Evolutionary conservation across 148 eudicot genomes (phyloP), one percentile per base, ranked within the genome.

Genomic region (Rhododendron kiyosumense): DNA sequence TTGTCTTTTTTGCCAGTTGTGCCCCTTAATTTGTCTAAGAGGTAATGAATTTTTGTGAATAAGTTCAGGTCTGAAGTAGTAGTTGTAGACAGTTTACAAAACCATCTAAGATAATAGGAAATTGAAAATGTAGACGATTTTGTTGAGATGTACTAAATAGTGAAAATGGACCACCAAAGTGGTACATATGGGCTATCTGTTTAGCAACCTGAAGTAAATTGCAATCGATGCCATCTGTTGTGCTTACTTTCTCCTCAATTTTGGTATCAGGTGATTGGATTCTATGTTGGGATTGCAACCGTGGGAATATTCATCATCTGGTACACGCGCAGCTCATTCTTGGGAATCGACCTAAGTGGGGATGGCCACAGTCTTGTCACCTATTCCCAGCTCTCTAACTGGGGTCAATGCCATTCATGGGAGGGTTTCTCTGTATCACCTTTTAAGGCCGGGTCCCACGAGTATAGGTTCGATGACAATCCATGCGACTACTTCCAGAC

Each of bases 1-100:
- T 32, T 22, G 73, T 18, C 93, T 94, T 96, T 96, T 86, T 91
- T 94, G 85, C 94, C 99, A 20, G 97, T 98, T 52, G 14, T 67
- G 74, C 15, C 74, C 12, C 74, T 67, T 67, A 67, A 67, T 67
- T 67, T 67, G 74, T 11, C 4, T 1, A 65, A 9, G 30, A 26
- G 30, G 10, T 10, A n/a, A 10, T 10, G 4, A n/a, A 0, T 3
- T 11, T 67, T 26, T 26, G 15, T 26, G 32, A 11, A 67, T 67
- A 11, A 28, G 74, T 67, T 67, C 32, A 67, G 32, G 10, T 67
- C 74, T 67, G 32, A 67, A 67, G 28, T 67, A 9, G 5, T 67
- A 67, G 14, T 11, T 67, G 32, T 67, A 26, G 34, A 26, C 34
- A 26, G 74, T 67, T 26, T 9, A n/a, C 74, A 67, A 67, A 26